Evolutionary conservation across 495 filamentous ascomycete species (phyloP).

Genomic region (Penicillium malachiteum): DNA sequence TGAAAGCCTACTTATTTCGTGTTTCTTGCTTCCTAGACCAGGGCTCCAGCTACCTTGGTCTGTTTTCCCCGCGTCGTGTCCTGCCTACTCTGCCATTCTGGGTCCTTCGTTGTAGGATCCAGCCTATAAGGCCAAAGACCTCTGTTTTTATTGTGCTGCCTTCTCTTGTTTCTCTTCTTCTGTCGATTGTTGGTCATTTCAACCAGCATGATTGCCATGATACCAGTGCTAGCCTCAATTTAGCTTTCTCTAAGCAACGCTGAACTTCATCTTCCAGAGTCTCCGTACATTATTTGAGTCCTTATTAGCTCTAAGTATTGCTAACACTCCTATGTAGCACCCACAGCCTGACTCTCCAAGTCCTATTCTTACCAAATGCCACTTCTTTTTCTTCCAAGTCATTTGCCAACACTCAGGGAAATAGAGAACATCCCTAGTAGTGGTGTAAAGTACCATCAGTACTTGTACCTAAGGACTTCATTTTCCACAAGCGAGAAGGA

Average conservation of each 20-base stretch:
- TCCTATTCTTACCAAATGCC: too few relatives aligned
- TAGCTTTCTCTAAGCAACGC: slow-evolving; percentile 15
- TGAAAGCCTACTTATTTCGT: neutral
- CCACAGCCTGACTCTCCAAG: too few relatives aligned
- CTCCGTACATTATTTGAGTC: too few relatives aligned
- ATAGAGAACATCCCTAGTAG: too few relatives aligned
- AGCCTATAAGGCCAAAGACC: slow-evolving; percentile 6
- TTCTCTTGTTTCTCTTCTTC: slow-evolving; percentile 16
- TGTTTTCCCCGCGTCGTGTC: slow-evolving; percentile 6
- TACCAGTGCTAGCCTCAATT: slow-evolving; percentile 36
- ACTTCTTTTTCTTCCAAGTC: too few relatives aligned
- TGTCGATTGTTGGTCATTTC: slow-evolving; percentile 17
- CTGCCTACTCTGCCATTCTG: slow-evolving; percentile 12
- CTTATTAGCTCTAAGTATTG: too few relatives aligned
- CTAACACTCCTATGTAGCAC: too few relatives aligned
- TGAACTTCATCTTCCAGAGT: neutral
- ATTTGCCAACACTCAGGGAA: too few relatives aligned
- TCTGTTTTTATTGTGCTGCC: slow-evolving; percentile 14
- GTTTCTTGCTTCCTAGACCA: slow-evolving; percentile 21
- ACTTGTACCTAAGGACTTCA: too few relatives aligned
- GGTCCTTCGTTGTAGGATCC: neutral
- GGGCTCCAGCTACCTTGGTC: slow-evolving; percentile 28
- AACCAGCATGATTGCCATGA: slow-evolving; percentile 40
- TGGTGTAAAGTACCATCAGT: too few relatives aligned
- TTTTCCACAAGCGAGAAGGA: too few relatives aligned